These are phyloP conservation scores for Agrostemma githago DNA, from an alignment of 148 eudicot species.

Conservation along the genomic window DNA sequence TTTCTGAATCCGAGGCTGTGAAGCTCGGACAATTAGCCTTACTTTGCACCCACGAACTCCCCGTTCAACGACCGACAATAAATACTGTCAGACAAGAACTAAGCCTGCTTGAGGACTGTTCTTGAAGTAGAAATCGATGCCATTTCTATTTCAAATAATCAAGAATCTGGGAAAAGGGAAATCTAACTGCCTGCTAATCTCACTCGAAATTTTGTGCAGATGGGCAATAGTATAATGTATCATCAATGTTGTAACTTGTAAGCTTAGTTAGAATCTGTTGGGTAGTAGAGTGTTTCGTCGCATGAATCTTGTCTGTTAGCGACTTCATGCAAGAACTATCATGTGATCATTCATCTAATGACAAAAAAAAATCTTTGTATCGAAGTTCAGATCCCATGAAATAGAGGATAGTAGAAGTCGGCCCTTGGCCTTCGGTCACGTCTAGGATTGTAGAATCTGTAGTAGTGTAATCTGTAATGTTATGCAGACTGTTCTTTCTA, in stretches of 20 bases:
- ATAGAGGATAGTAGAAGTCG: neutral
- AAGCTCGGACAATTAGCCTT: constrained; percentile 60
- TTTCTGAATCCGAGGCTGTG: constrained; percentile 58
- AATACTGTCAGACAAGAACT: constrained; percentile 53
- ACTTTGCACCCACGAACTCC: constrained; percentile 69
- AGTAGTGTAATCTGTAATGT: neutral
- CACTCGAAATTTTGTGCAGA: constrained; percentile 10
- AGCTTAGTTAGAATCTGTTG: constrained; percentile 22
- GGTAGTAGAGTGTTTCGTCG: constrained; percentile 14
- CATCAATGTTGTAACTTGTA: constrained; percentile 27
- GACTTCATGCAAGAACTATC: neutral
- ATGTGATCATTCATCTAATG: constrained; percentile 7
- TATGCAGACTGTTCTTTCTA: constrained; percentile 1
- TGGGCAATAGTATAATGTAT: neutral
- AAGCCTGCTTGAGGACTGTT: constrained; percentile 30
- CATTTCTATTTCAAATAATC: constrained; percentile 1
- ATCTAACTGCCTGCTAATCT: constrained; percentile 28
- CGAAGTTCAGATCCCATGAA: neutral
- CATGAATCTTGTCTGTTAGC: constrained; percentile 1
- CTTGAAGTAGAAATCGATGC: constrained; percentile 8
- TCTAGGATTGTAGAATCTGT: neutral
- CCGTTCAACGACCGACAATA: constrained; percentile 62
- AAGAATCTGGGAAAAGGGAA: constrained; percentile 8
- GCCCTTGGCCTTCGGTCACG: neutral
- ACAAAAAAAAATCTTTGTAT: neutral